Conservation (phyloP, 2,329 filamentous ascomycete species). For the Annulohypoxylon truncatum region DNA sequence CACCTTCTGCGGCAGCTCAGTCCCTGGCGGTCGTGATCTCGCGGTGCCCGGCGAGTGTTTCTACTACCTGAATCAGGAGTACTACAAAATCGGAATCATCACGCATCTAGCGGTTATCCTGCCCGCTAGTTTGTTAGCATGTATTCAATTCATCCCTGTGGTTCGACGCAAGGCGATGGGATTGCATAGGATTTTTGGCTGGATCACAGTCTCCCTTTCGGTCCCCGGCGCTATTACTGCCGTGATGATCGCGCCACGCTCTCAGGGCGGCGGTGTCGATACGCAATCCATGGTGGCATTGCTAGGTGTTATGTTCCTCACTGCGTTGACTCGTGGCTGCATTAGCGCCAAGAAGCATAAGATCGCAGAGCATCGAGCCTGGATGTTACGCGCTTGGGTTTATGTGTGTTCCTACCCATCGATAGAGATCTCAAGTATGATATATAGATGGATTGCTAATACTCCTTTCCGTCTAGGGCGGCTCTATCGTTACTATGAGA, state of each 20-base stretch:
- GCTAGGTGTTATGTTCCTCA: conserved; percentile 58
- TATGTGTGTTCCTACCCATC: conserved; percentile 52
- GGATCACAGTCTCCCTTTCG: conserved; percentile 62
- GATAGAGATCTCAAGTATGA: background rate
- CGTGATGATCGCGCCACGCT: conserved; percentile 62
- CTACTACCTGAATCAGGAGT: conserved; percentile 48
- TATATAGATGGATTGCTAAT: conserved; percentile 16
- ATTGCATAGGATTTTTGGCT: conserved; percentile 71
- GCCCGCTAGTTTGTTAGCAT: conserved; percentile 57
- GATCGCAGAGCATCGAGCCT: conserved; percentile 72
- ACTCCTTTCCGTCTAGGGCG: conserved; percentile 51
- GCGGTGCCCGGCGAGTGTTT: conserved; percentile 56
- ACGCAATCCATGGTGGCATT: conserved; percentile 59
- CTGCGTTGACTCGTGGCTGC: conserved; percentile 59
- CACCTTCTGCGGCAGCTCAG: conserved; percentile 48
- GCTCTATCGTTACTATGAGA: conserved; percentile 64
- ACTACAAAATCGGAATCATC: conserved; percentile 56
- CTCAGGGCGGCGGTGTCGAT: conserved; percentile 66
- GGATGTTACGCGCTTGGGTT: conserved; percentile 70
- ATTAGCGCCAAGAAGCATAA: conserved; percentile 69
- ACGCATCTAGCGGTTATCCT: conserved; percentile 60
- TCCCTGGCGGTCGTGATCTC: conserved; percentile 3
- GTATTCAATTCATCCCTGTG: conserved; percentile 62
- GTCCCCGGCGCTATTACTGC: conserved; percentile 60
- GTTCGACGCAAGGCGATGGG: conserved; percentile 61